These are phyloP conservation scores for Friedmanniomyces simplex DNA, from an alignment of 495 filamentous ascomycete genomes.

Conservation along the genomic window DNA sequence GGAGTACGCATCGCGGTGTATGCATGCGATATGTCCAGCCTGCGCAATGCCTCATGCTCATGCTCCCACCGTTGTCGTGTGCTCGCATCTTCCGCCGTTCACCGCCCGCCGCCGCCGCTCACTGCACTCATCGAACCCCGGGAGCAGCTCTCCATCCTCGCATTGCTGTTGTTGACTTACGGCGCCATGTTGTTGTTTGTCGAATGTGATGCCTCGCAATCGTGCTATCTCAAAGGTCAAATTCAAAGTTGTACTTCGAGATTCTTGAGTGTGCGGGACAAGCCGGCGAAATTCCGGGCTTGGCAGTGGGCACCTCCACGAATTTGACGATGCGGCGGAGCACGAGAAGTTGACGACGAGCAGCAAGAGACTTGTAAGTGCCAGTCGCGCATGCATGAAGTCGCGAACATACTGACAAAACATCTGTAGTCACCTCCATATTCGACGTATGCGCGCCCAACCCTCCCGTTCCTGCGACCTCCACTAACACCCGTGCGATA, in stretches of 20 bases:
- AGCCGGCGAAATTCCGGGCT: neutral
- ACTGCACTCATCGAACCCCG: neutral
- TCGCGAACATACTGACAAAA: neutral
- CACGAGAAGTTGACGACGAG: too few relatives aligned
- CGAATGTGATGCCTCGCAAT: slow-evolving; percentile 10
- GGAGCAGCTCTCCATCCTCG: neutral
- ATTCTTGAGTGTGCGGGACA: neutral
- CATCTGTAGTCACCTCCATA: neutral
- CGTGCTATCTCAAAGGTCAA: neutral
- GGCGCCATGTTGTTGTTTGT: slow-evolving; percentile 21
- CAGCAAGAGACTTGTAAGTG: neutral
- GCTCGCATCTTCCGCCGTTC: neutral
- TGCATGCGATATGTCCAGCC: neutral
- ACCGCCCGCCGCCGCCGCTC: neutral
- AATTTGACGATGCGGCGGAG: too few relatives aligned
- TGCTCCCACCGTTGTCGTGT: neutral
- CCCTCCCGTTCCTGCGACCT: neutral
- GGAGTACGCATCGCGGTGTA: neutral
- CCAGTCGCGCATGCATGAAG: neutral
- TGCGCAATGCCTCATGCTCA: neutral
- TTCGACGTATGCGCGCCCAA: slow-evolving; percentile 7
- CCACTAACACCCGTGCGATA: slow-evolving; percentile 5
- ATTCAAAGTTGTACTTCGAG: slow-evolving; percentile 1
- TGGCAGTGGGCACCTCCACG: neutral
- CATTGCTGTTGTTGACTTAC: slow-evolving; percentile 9